Evolutionary conservation across 225 moss, liverwort and hornwort genomes (phyloP), one percentile per base, ranked within the genome.

Genomic region (Bryoerythrophyllum caledonicum): DNA sequence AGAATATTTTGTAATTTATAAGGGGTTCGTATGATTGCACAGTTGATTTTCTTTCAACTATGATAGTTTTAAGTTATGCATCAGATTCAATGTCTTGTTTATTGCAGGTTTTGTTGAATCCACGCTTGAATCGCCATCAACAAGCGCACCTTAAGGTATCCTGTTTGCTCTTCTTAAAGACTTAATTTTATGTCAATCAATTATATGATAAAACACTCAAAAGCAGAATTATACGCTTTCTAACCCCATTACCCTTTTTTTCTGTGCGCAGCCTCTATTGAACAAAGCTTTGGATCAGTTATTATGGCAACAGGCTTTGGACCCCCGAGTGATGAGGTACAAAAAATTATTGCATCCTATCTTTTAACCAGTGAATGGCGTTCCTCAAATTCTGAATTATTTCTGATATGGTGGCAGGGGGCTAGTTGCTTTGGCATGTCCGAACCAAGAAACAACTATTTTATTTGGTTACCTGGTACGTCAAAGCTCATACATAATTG

Each of bases 381-480:
- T 55, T 23, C 54, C 8, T 71, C 10, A 56, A 17, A 44, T 15
- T 48, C 66, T 60, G 20, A 34, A 17, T 21, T 14, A 13, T 30
- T 34, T 74, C 37, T 78, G 53, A 81, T 71, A 27, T 56, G 37
- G 24, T 71, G 67, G 73, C 84, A 95, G 95, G 87, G 93, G 91
- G 35, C 79, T 95, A 61, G 80, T 95, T 59, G 93, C 91, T 73
- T 74, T 95, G 76, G 93, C 93, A 65, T 95, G 92, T 80, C 93
- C 93, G 37, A 93, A 95, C 77, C 91, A 86, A 79, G 95, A 91
- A 51, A 93, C 91, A 32, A 88, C 86, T 35, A 84, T 95, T 25
- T 76, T 95, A 28, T 91, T 93, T 68, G 91, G 90, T 55, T 95
- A 95, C 73, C 80, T 95, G 93, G 95, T 93, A 87, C 74, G 85